Evolutionary conservation across 306 rosid genomes (phyloP).

Genomic region (Cicer yamashitae): DNA sequence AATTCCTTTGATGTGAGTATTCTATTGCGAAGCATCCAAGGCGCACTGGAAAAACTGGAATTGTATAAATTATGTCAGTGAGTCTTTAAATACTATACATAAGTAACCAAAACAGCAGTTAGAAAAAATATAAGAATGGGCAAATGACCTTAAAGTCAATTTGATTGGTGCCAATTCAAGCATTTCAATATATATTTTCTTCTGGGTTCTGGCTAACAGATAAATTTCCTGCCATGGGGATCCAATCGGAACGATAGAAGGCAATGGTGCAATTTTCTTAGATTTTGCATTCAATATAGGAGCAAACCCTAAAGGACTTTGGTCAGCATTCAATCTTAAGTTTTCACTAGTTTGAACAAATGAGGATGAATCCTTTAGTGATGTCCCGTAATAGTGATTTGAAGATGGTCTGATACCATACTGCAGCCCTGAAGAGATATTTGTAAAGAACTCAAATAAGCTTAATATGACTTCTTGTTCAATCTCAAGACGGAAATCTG

Average conservation of each 20-base stretch:
- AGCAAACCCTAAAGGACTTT: slow-evolving; percentile 44
- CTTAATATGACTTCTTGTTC: slow-evolving; percentile 90
- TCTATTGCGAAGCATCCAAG: slow-evolving; percentile 81
- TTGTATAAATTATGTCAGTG: slow-evolving; percentile 40
- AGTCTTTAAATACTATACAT: slow-evolving; percentile 21
- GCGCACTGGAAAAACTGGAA: slow-evolving; percentile 93
- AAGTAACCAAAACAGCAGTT: slow-evolving; percentile 28
- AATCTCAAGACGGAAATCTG: slow-evolving; percentile 88
- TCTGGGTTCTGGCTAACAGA: slow-evolving; percentile 86
- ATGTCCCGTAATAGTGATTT: slow-evolving; percentile 50
- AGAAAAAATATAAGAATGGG: slow-evolving; percentile 22
- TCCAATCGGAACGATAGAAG: slow-evolving; percentile 85
- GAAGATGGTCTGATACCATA: slow-evolving; percentile 58
- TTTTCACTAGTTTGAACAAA: slow-evolving; percentile 48
- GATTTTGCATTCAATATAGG: slow-evolving; percentile 51
- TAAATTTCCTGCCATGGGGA: slow-evolving; percentile 97
- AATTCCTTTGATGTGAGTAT: slow-evolving; percentile 76
- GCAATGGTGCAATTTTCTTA: slow-evolving; percentile 52
- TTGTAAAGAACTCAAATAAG: slow-evolving; percentile 76
- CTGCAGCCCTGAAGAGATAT: slow-evolving; percentile 65
- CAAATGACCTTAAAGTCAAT: slow-evolving; percentile 73
- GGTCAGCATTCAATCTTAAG: slow-evolving; percentile 50
- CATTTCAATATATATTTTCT: slow-evolving; percentile 82
- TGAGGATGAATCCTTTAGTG: slow-evolving; percentile 50
- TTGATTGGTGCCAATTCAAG: slow-evolving; percentile 86